Base-by-base conservation (phyloP, 2,329 filamentous ascomycete genomes). In the Colletotrichum tamarilloi region DNA sequence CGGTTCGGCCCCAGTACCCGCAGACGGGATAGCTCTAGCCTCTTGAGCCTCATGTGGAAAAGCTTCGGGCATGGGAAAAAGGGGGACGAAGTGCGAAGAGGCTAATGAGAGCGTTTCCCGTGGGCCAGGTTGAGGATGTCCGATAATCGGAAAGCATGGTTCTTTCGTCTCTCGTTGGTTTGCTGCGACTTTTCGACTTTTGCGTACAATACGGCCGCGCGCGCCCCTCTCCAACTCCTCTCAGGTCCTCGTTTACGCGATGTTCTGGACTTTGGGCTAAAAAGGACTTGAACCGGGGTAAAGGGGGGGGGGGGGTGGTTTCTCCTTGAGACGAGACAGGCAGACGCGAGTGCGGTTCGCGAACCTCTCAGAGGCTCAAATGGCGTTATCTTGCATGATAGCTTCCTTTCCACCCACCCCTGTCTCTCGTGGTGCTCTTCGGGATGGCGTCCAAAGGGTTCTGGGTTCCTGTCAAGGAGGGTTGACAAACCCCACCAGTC, bases 311-410 rank as follows among this genome's bases (percentile, higher is more conserved):
- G 58, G 46, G 58, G 46, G 30, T 35, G 32, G n/a, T 38, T 19
- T 12, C 56, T 5, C 42, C 49, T 35, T 12, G 30, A n/a, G 67
- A 49, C 19, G 42, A 35, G 55, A 59, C 30, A 53, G 30, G 28
- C 16, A 60, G 70, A 56, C 28, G 14, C 42, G 32, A 11, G 8
- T 49, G 52, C 62, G 49, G 52, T 52, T 52, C 55, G 28, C 46
- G 42, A 66, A 63, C 26, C 58, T 35, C 30, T 46, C 53, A 73
- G 60, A 69, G 55, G 66, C 56, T 64, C 66, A 68, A 49, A 60
- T 62, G 67, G 55, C 56, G 71, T 71, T 73, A 73, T 70, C 71
- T 70, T 57, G 71, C 71, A 73, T 69, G 55, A 69, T 55, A 69
- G 30, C 58, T 7, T 24, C 12, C 28, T 30, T n/a, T n/a, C 42